Conservation (phyloP, 192 early-diverging fungal genomes). For the Coemansia sp. region DNA sequence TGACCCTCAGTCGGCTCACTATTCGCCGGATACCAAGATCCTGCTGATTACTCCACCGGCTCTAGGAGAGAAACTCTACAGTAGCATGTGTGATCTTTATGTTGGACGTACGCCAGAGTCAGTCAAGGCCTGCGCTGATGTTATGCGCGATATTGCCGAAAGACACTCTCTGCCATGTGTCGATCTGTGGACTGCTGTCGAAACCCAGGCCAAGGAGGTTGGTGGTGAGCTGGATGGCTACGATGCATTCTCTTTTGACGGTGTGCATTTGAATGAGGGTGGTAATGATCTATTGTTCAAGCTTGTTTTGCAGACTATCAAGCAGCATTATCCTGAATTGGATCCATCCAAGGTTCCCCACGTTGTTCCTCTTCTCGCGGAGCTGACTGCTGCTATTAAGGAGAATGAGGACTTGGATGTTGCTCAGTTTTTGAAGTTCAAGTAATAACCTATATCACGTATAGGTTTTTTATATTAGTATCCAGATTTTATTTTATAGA, state of each 20-base stretch:
- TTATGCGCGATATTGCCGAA: conserved; percentile 11
- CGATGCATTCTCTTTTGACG: conserved; percentile 27
- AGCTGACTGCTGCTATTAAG: neutral
- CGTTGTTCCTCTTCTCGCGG: conserved; percentile 9
- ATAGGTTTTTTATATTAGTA: no score
- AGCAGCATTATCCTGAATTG: conserved; percentile 21
- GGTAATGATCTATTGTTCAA: conserved; percentile 43
- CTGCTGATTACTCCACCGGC: conserved; percentile 46
- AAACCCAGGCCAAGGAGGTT: neutral
- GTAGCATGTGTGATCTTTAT: neutral
- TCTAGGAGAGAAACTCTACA: conserved; percentile 20
- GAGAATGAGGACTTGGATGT: neutral
- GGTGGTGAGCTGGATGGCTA: conserved; percentile 12
- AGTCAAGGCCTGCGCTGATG: conserved; percentile 20
- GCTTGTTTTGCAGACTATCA: conserved; percentile 19
- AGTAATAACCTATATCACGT: neutral
- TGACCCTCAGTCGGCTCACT: conserved; percentile 1
- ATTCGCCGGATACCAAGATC: conserved; percentile 15
- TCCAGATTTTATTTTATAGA: no score
- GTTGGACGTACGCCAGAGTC: conserved; percentile 1
- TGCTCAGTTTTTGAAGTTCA: neutral
- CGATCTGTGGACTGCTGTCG: conserved; percentile 45
- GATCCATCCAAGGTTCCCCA: conserved; percentile 26
- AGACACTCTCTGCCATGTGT: conserved; percentile 21
- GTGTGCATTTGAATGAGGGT: conserved; percentile 37